Evolutionary conservation across 441 rosid species (phyloP).

Genomic region (Caryocar brasiliense): DNA sequence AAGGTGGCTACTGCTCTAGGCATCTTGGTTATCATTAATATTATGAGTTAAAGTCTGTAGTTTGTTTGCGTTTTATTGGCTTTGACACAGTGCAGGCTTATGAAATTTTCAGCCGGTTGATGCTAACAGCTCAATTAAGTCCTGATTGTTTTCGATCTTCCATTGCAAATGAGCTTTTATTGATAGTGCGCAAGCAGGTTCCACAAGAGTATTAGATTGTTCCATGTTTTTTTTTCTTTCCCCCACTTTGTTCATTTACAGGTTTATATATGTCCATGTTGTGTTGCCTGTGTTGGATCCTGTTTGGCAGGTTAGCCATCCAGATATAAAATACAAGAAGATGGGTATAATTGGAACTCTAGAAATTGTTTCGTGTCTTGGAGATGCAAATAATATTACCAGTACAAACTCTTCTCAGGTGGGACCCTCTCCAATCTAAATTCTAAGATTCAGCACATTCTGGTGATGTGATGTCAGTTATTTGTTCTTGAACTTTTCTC

Average conservation of each 20-base stretch:
- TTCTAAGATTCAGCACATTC: neutral
- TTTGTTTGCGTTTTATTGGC: constrained; percentile 6
- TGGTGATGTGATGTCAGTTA: neutral
- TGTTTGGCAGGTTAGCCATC: constrained; percentile 56
- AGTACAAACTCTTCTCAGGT: constrained; percentile 32
- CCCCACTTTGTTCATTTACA: neutral
- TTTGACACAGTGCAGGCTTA: constrained; percentile 45
- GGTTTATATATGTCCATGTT: neutral
- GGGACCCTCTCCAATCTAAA: neutral
- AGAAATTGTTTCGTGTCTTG: constrained; percentile 60
- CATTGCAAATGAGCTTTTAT: constrained; percentile 64
- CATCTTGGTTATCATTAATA: constrained; percentile 6
- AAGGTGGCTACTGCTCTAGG: constrained; percentile 34
- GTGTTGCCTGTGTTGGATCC: neutral
- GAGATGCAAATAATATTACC: constrained; percentile 29
- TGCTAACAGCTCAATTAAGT: constrained; percentile 38
- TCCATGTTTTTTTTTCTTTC: neutral
- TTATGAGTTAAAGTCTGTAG: constrained; percentile 10
- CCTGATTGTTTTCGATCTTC: constrained; percentile 44
- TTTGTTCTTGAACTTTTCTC: neutral
- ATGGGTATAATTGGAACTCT: constrained; percentile 80
- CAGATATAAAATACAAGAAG: constrained; percentile 68
- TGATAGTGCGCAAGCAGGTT: constrained; percentile 84
- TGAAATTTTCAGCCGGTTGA: constrained; percentile 65
- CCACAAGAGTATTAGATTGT: neutral